phyloP scores from a whole-genome alignment of 2,329 filamentous ascomycete genomes.

The Fragosphaeria purpurea region DNA sequence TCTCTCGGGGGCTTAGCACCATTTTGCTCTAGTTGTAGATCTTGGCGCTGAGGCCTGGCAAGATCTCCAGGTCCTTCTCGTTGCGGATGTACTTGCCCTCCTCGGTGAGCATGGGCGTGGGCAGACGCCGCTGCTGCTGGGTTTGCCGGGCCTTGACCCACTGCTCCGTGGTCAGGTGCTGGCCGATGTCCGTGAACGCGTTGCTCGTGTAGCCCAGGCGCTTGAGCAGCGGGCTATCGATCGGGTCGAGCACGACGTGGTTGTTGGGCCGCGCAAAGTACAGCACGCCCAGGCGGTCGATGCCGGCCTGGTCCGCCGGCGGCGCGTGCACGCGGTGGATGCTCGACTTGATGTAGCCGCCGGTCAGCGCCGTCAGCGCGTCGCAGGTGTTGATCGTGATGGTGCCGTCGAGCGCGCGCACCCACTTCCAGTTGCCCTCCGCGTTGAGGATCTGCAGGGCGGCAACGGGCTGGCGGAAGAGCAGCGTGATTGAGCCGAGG shows the following conservation, averaged over 20 bases:
- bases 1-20: too few species aligned
- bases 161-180: constrained; percentile 10
- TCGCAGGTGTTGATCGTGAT: constrained; percentile 39
- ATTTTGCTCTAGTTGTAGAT: constrained; percentile 23
- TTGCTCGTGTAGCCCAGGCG: constrained; percentile 24
- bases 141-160: constrained; percentile 18
- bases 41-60: constrained; percentile 29
- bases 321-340: constrained; percentile 25
- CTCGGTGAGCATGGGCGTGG: constrained; percentile 22
- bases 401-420: constrained; percentile 30
- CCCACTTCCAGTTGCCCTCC: constrained; percentile 33
- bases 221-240: constrained; percentile 27
- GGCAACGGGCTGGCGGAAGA: constrained; percentile 45
- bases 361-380: constrained; percentile 32
- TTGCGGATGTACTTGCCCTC: constrained; percentile 26
- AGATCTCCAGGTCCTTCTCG: constrained; percentile 29
- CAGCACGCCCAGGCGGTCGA: constrained; percentile 38
- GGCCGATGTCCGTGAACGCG: constrained; percentile 21
- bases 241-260: constrained; percentile 25
- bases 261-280: constrained; percentile 39
- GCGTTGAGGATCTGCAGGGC: constrained; percentile 37
- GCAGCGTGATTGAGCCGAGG: constrained; percentile 39
- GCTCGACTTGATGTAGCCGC: constrained; percentile 28
- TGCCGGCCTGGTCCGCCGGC: constrained; percentile 31
- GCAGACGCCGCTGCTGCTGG: constrained; percentile 29